These are phyloP conservation scores for Penicillium waksmanii DNA, from an alignment of 495 filamentous ascomycete genomes.

Conservation along the genomic window DNA sequence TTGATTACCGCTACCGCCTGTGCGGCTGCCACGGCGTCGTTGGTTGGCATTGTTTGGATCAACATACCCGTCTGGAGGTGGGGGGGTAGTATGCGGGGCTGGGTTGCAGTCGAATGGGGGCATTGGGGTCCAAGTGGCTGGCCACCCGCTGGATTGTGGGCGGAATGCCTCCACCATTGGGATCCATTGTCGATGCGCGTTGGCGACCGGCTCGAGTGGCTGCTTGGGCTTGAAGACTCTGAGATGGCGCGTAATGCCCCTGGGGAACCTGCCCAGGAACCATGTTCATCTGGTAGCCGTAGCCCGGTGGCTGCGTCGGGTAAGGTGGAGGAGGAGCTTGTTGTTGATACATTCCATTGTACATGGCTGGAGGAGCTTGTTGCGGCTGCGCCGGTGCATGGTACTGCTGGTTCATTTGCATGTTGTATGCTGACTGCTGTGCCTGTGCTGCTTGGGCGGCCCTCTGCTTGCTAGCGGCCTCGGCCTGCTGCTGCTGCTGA, in stretches of 20 bases:
- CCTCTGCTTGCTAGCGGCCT: conserved; percentile 87
- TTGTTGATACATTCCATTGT: conserved; percentile 79
- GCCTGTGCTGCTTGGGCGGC: conserved; percentile 67
- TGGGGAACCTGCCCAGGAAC: conserved; percentile 71
- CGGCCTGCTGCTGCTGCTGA: conserved; percentile 93
- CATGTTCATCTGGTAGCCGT: conserved; percentile 75
- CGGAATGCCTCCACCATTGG: conserved; percentile 88
- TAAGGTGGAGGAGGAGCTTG: conserved; percentile 88
- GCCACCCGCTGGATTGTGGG: conserved; percentile 93
- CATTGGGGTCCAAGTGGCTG: conserved; percentile 92
- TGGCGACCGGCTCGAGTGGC: conserved; percentile 81
- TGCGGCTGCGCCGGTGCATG: conserved; percentile 2
- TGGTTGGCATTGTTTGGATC: conserved; percentile 62
- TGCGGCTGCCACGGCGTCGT: conserved; percentile 76
- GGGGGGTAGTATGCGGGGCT: conserved; percentile 96
- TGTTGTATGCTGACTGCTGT: conserved; percentile 57
- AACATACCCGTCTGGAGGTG: conserved; percentile 83
- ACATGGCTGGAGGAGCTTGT: conserved; percentile 54
- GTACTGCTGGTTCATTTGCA: conserved; percentile 64
- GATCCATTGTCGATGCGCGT: conserved; percentile 94
- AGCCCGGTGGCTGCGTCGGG: conserved; percentile 66
- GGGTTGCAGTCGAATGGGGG: conserved; percentile 91
- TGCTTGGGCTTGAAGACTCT: conserved; percentile 85
- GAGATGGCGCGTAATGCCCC: conserved; percentile 64
- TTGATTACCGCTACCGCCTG: conserved; percentile 56